Conservation (phyloP, 140 eudicot genomes). For the Stevia rebaudiana region DNA sequence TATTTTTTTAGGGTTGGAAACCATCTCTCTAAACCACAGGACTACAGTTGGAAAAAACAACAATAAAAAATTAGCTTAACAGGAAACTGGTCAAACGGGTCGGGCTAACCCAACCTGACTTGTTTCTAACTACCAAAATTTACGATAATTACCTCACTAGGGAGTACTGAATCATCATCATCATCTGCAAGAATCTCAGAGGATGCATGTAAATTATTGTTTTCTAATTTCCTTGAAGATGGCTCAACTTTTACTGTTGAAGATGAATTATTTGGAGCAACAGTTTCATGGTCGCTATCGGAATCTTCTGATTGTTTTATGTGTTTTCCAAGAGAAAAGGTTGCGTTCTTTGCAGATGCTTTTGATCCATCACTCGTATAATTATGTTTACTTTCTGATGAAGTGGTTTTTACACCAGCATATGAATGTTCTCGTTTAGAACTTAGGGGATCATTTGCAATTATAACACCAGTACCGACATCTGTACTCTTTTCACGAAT, state of each 20-base stretch:
- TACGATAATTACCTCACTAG: slow-evolving; percentile 57
- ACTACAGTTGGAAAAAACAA: background rate
- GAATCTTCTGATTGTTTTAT: slow-evolving; percentile 45
- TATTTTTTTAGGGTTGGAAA: background rate
- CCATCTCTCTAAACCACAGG: background rate
- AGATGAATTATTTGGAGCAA: slow-evolving; percentile 26
- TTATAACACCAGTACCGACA: slow-evolving; percentile 20
- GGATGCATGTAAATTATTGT: slow-evolving; percentile 24
- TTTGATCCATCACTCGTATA: slow-evolving; percentile 32
- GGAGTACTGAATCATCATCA: slow-evolving; percentile 58
- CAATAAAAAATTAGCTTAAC: background rate
- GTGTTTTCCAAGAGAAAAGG: slow-evolving; percentile 41
- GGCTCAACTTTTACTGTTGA: slow-evolving; percentile 35
- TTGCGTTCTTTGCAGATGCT: slow-evolving; percentile 28
- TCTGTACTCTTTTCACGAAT: slow-evolving; percentile 38
- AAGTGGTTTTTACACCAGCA: slow-evolving; percentile 38
- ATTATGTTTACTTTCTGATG: slow-evolving; percentile 32
- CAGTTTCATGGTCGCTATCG: slow-evolving; percentile 37
- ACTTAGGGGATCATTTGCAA: slow-evolving; percentile 31
- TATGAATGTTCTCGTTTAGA: slow-evolving; percentile 33
- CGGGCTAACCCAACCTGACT: background rate
- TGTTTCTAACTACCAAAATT: background rate
- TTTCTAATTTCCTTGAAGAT: slow-evolving; percentile 31
- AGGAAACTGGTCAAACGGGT: background rate
- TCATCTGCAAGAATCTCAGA: slow-evolving; percentile 30